Conservation (phyloP, 164 flowering plant species). For the Euptelea pleiosperma region DNA sequence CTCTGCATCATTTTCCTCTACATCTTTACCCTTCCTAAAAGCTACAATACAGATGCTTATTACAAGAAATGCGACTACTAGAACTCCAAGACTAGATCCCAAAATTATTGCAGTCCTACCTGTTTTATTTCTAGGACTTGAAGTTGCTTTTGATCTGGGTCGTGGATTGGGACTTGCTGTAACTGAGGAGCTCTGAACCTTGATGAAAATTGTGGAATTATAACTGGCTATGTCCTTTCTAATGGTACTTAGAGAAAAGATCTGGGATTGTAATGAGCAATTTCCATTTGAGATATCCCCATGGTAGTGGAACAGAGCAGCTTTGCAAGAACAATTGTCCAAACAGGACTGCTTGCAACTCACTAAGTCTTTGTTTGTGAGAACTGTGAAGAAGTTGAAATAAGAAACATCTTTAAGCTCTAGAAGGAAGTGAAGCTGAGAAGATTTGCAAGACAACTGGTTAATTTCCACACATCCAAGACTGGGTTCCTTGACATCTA, state of each 20-base stretch:
- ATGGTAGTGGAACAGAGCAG: constrained; percentile 7
- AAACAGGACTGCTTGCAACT: constrained; percentile 26
- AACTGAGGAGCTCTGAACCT: constrained; percentile 14
- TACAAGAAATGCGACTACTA: background rate
- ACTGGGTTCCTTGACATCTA: constrained; percentile 11
- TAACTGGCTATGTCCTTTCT: no score
- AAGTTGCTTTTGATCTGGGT: no score
- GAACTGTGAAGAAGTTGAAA: constrained; percentile 7
- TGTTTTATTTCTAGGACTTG: background rate
- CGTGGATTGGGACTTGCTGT: no score
- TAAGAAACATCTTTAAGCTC: constrained; percentile 14
- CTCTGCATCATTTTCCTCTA: background rate
- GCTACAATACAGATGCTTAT: background rate
- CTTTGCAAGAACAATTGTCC: constrained; percentile 18
- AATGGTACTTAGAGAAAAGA: no score
- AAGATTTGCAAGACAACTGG: constrained; percentile 10
- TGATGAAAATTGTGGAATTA: no score
- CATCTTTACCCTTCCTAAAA: background rate
- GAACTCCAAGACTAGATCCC: constrained; percentile 9
- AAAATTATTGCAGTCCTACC: background rate
- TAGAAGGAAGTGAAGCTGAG: constrained; percentile 13
- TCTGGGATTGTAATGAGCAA: constrained; percentile 18
- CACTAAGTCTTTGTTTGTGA: background rate
- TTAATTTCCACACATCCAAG: constrained; percentile 19
- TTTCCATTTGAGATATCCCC: background rate